Percentiles rank a stretch among this genome's conserved stretches.
These are phyloP conservation scores for Leccinum subrobustum DNA, from an alignment of 1,284 basidiomycete species.

Conservation along the genomic window DNA sequence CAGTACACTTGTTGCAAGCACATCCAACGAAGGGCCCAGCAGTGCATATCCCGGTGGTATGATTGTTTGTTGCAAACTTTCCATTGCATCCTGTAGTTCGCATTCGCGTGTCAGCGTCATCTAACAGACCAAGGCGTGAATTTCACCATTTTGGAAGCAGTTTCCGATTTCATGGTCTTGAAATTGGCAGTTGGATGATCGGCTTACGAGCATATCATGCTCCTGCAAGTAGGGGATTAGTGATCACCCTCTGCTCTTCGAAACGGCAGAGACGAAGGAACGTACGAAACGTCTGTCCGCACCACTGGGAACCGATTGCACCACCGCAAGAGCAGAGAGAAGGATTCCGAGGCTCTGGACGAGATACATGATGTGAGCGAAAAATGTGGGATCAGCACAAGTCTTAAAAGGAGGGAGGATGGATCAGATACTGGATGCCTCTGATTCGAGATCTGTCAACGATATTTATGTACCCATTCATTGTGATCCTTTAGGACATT, in stretches of 20 bases:
- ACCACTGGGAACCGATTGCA: background rate
- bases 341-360: background rate
- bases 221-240: background rate
- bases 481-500: background rate
- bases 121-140: too few species aligned
- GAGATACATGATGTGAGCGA: background rate
- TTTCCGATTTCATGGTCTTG: background rate
- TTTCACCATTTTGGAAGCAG: conserved; percentile 5
- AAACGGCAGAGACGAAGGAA: background rate
- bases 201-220: background rate
- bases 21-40: background rate
- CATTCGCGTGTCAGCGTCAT: background rate
- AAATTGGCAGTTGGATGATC: background rate
- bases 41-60: background rate
- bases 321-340: conserved; percentile 1
- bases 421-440: background rate
- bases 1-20: background rate
- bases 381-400: background rate
- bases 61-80: background rate
- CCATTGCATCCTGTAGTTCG: conserved; percentile 1
- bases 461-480: background rate
- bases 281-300: conserved; percentile 5
- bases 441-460: background rate
- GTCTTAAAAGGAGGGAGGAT: background rate
- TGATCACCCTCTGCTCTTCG: background rate